A percentile compares a stretch with the other conserved stretches of the same genome.
Conservation (phyloP, 2,329 filamentous ascomycete genomes). For the Venturia nashicola region DNA sequence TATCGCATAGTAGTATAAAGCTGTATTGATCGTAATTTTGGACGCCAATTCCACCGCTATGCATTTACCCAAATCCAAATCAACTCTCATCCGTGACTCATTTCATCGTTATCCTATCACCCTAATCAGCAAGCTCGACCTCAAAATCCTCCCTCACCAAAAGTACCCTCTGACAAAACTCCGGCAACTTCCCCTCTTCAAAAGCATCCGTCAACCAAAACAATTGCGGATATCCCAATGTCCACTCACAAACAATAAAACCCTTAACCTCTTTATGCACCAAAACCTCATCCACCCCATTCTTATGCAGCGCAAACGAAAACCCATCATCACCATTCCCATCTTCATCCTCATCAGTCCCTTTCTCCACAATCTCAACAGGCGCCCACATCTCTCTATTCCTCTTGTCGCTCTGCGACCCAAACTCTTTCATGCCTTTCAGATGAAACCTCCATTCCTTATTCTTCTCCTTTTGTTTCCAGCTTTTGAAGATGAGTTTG, state of each 20-base stretch:
- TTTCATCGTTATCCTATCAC: too few species aligned
- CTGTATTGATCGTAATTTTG: too few species aligned
- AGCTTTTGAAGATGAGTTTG: neutral
- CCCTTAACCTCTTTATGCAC: conserved; percentile 1
- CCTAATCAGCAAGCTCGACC: conserved; percentile 1
- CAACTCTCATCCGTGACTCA: too few species aligned
- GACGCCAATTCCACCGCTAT: neutral
- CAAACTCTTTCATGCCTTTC: neutral
- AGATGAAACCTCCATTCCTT: neutral
- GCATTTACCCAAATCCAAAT: too few species aligned
- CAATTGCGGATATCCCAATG: neutral
- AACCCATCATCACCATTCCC: neutral
- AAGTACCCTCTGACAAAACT: neutral
- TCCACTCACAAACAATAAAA: neutral
- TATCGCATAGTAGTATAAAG: too few species aligned
- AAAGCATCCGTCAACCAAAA: conserved; percentile 1
- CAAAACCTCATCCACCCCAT: neutral
- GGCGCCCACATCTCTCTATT: conserved; percentile 1
- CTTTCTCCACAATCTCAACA: conserved; percentile 1
- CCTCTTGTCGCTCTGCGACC: neutral
- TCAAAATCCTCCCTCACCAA: neutral
- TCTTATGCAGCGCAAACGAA: conserved; percentile 2
- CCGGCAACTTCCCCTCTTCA: neutral
- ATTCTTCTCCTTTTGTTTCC: neutral
- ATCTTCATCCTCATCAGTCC: neutral